Evolutionary conservation across 2,329 filamentous ascomycete species (phyloP).

Genomic region (Neocatenulostroma microsporum): DNA sequence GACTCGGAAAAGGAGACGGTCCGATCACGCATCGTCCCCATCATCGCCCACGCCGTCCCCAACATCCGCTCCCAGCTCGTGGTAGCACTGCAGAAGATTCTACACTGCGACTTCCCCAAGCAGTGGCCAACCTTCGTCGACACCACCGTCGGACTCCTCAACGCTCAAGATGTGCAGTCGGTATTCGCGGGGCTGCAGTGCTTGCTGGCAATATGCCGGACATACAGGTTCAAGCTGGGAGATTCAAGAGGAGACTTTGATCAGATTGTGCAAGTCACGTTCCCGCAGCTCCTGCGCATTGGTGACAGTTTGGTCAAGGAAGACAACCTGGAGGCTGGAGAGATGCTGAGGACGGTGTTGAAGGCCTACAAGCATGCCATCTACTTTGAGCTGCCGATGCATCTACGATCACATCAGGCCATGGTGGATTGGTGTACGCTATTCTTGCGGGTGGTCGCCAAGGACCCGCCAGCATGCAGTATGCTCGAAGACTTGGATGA

Average conservation of each 20-base stretch:
- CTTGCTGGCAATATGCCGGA: constrained; percentile 85
- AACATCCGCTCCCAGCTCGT: constrained; percentile 88
- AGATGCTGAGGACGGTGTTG: constrained; percentile 90
- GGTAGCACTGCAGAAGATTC: constrained; percentile 88
- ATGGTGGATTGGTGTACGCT: constrained; percentile 96
- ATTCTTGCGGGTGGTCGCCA: constrained; percentile 83
- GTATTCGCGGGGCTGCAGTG: constrained; percentile 93
- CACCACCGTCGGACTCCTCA: constrained; percentile 80
- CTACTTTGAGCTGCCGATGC: constrained; percentile 77
- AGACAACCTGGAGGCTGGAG: constrained; percentile 85
- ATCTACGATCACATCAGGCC: constrained; percentile 68
- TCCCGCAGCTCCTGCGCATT: constrained; percentile 78
- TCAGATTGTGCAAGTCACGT: constrained; percentile 84
- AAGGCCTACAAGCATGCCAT: constrained; percentile 98
- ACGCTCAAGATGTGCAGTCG: constrained; percentile 74
- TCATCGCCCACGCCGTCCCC: constrained; percentile 66
- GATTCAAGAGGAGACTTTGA: constrained; percentile 81
- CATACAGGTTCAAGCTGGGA: constrained; percentile 87
- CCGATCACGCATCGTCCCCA: constrained; percentile 78
- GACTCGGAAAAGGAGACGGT: constrained; percentile 86
- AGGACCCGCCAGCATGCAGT: constrained; percentile 68
- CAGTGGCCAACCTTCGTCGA: constrained; percentile 94
- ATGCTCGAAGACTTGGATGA: constrained; percentile 75
- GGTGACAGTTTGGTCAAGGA: constrained; percentile 84
- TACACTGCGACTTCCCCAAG: constrained; percentile 89